A percentile compares a stretch with the other conserved stretches of the same genome.
These are phyloP conservation scores for Verticillium dahliae DNA, from an alignment of 2,329 filamentous ascomycete genomes.

Conservation along the genomic window DNA sequence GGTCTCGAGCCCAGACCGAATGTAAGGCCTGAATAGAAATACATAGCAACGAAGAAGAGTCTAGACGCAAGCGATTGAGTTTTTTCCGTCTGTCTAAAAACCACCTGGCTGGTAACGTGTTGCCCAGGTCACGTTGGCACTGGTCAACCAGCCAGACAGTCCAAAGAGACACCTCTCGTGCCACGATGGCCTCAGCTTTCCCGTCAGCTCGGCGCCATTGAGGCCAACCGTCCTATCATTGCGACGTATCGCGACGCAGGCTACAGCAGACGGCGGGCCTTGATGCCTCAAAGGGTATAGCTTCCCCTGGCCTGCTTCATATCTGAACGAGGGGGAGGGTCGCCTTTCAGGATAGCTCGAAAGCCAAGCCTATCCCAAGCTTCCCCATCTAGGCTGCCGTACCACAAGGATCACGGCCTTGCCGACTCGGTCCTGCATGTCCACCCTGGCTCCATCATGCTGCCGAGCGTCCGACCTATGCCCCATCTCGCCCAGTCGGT, in stretches of 20 bases:
- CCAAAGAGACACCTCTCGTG: neutral
- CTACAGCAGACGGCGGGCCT: neutral
- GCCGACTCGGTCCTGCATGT: conserved; percentile 1
- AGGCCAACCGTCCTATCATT: neutral
- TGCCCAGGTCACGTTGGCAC: neutral
- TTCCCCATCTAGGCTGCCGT: neutral
- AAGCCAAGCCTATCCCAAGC: neutral
- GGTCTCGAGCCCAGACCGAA: too few relatives aligned
- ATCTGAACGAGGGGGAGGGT: neutral
- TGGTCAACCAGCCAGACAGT: neutral
- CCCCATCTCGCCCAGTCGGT: conserved; percentile 1
- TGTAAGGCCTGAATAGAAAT: too few relatives aligned
- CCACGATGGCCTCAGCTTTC: neutral
- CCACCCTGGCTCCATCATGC: neutral
- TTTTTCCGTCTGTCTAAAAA: neutral
- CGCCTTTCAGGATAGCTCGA: neutral
- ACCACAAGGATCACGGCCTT: neutral
- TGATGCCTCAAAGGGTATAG: neutral
- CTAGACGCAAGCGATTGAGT: neutral
- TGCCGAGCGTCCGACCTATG: neutral
- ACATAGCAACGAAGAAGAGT: neutral
- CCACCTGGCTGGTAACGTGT: neutral
- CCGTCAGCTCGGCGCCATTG: neutral
- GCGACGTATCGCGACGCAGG: neutral
- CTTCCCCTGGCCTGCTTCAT: neutral